Conservation (phyloP, 2,329 filamentous ascomycete species). For the Cercospora sp. region DNA sequence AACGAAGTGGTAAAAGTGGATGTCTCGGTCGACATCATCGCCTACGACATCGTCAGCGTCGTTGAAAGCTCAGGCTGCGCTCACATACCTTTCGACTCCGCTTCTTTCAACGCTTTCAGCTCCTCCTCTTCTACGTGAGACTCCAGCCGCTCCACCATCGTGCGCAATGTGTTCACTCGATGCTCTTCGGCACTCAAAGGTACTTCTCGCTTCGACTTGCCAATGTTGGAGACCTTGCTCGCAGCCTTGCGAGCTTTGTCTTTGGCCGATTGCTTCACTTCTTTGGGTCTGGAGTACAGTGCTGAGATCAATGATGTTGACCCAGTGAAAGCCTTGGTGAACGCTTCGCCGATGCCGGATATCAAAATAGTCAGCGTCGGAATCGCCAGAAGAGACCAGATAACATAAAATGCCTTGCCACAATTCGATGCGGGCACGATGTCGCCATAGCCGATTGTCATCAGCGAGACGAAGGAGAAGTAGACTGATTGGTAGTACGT, state of each 20-base stretch:
- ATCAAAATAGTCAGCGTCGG: constrained; percentile 58
- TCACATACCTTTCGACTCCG: constrained; percentile 12
- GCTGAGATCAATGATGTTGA: constrained; percentile 53
- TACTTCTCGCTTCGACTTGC: constrained; percentile 17
- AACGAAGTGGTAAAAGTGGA: constrained; percentile 55
- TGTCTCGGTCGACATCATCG: constrained; percentile 49
- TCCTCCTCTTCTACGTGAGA: constrained; percentile 45
- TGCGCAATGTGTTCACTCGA: constrained; percentile 24
- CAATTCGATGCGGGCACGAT: constrained; percentile 50
- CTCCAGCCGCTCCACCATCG: constrained; percentile 31
- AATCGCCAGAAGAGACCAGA: constrained; percentile 58
- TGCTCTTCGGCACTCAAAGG: constrained; percentile 26
- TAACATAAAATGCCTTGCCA: constrained; percentile 58
- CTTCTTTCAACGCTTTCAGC: constrained; percentile 39
- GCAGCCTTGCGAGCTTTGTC: neutral
- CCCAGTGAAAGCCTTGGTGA: constrained; percentile 57
- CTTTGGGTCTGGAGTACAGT: neutral
- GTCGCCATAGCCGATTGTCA: constrained; percentile 60
- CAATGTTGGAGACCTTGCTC: neutral
- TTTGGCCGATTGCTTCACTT: neutral
- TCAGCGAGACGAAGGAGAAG: constrained; percentile 54
- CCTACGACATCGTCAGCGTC: constrained; percentile 36
- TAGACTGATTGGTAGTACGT: constrained; percentile 56
- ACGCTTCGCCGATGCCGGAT: constrained; percentile 56
- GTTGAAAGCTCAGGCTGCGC: neutral